Percentiles rank a stretch among this genome's conserved stretches.
phyloP scores from a whole-genome alignment of 768 basidiomycete species.

The Podaxis sp. region DNA sequence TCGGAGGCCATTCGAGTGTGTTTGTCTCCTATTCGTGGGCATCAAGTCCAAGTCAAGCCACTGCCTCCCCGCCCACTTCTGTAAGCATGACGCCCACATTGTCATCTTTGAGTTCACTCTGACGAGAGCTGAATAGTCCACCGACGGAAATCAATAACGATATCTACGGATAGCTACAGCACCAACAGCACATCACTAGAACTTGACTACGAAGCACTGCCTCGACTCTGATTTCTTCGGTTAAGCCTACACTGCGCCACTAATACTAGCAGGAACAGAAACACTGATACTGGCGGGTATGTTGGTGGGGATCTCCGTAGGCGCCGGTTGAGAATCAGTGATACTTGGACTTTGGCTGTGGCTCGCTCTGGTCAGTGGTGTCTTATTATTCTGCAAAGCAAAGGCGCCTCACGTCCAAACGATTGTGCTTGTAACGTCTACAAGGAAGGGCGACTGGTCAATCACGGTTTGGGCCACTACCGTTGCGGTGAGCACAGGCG shows the following conservation, averaged over 20 bases:
- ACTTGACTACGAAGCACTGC: not conserved
- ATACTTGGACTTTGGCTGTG: constrained; percentile 18
- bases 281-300: not conserved
- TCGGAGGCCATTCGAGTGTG: not conserved
- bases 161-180: not conserved
- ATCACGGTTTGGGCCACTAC: constrained; percentile 18
- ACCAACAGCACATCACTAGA: not conserved
- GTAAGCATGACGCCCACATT: not conserved
- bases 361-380: not conserved
- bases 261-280: not conserved
- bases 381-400: not conserved
- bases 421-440: constrained; percentile 19
- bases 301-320: constrained; percentile 4
- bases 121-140: not conserved
- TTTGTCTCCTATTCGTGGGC: not conserved
- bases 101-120: not conserved
- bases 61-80: not conserved
- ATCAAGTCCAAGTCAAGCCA: not conserved
- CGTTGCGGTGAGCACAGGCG: constrained; percentile 17
- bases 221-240: not conserved
- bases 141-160: not conserved
- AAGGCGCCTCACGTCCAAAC: constrained; percentile 21
- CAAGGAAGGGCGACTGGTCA: constrained; percentile 19
- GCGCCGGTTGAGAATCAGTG: constrained; percentile 10
- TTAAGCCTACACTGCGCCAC: not conserved